Evolutionary conservation across 352 stramenopile genomes (phyloP).

Genomic region (Globisporangium spinosum): DNA sequence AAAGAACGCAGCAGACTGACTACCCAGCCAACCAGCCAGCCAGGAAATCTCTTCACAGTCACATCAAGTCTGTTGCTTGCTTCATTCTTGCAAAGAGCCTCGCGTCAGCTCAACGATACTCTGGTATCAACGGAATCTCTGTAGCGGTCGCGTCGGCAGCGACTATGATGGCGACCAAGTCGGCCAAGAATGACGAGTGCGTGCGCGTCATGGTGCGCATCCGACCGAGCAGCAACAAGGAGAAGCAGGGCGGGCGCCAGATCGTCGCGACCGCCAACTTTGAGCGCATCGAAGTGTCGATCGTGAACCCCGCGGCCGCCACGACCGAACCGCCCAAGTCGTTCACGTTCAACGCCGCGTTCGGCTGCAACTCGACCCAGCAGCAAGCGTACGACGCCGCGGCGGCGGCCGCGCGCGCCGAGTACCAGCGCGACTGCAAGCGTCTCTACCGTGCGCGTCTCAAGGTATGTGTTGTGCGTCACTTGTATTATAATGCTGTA

Average conservation of each 20-base stretch:
- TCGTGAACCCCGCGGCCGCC: conserved; percentile 78
- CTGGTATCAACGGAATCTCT: too few relatives aligned
- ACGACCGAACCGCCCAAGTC: conserved; percentile 86
- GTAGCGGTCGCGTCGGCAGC: too few relatives aligned
- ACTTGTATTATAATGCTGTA: too few relatives aligned
- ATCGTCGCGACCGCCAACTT: conserved; percentile 86
- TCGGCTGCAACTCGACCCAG: conserved; percentile 73
- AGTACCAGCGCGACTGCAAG: too few relatives aligned
- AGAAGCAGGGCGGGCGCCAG: conserved; percentile 91
- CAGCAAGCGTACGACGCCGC: conserved; percentile 47
- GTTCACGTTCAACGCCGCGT: conserved; percentile 83
- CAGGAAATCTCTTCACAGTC: neutral
- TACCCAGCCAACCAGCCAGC: neutral
- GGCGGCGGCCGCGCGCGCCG: too few relatives aligned
- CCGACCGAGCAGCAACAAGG: conserved; percentile 92
- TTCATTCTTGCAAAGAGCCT: neutral
- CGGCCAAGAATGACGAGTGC: conserved; percentile 84
- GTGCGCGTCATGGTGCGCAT: conserved; percentile 96
- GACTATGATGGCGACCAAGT: conserved; percentile 32
- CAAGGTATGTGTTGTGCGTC: too few relatives aligned
- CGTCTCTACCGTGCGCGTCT: too few relatives aligned
- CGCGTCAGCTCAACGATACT: neutral
- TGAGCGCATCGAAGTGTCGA: conserved; percentile 85
- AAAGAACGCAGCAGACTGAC: neutral
- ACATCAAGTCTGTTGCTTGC: neutral